Base-by-base conservation (phyloP, 257 asterid genomes). In the Nicotiana noctiflora region DNA sequence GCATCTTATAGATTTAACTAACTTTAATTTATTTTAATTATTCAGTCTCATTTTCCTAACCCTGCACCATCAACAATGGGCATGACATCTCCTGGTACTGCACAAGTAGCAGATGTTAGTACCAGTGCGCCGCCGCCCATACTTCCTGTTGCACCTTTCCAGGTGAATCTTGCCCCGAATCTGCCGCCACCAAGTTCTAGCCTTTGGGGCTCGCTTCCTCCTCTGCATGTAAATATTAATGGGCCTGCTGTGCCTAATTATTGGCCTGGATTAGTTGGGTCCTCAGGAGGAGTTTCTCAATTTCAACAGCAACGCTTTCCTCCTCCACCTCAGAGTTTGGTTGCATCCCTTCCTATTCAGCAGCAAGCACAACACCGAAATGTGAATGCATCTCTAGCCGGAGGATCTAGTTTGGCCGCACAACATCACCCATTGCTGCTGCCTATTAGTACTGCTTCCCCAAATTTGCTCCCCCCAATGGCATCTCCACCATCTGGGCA, bases 281-380 rank as follows among this genome's bases (percentile, higher is more conserved):
- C 81, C 59, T 74, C 83, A 5, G 83, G 81, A 55, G 85, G 67
- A 78, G 76, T 29, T 34, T 74, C 85, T 70, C 62, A 17, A 19
- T 62, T 63, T 82, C 83, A 82, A 79, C 87, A 61, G n/a, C 81
- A 5, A 46, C 56, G 66, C 21, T 79, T 79, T 64, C 80, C 85
- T 31, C 84, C 77, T 9, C 81, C 67, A 62, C 79, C 85, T 3
- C 81, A 78, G 76, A 79, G 79, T 60, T 67, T 80, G 76, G 46
- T 83, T 76, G 61, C 67, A 52, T 17, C 83, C 37, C 80, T 59
- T 31, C 79, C 81, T 19, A 17, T 29, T 77, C 86, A 83, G 80
- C 83, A 77, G 64, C 83, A 81, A 62, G n/a, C n/a, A 55, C 79
- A 67, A 32, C 75, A 53, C 75, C 80, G 62, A 29, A 77, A 44